Base-by-base conservation (phyloP, 202 grass and related monocot species). In the Schoenoplectus triqueter region DNA sequence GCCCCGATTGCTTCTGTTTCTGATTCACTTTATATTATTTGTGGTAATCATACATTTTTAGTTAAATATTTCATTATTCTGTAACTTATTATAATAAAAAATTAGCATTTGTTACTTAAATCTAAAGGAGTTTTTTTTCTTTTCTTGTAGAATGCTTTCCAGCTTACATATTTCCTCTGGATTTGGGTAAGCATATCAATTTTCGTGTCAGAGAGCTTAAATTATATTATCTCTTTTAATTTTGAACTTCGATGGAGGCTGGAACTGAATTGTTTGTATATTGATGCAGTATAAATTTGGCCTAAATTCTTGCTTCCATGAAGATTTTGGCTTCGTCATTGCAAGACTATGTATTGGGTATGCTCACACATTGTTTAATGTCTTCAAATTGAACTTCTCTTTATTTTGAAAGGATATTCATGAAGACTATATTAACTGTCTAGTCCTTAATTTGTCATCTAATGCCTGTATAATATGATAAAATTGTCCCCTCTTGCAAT, bases 21-120 rank as follows among this genome's bases (percentile, higher is more conserved):
- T 98, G 81, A 95, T 98, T 84, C 93, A 98, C 88, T 98, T 95
- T 8, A 76, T 88, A 70, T 93, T 90, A 71, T 98, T 98, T 49
- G 92, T 95, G 96, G 96, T 97, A 74, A 59, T 86, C 45, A 66
- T 52, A 20, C n/a, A 49, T 50, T 15, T 80, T 46, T 48, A 56
- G 78, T 78, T 42, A 45, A 69, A 55, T 17, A 56, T 68, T 8
- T 20, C 40, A 17, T 77, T 49, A 49, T 10, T 71, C 67, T 44
- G 73, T 3, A 83, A 66, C 69, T 78, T 68, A 80, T 6, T 80
- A 79, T 11, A 39, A 19, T 47, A 60, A 45, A 41, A n/a, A 66
- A 0, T 76, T 78, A 19, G 13, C 7, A 56, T 66, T 42, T 66
- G 6, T 64, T 70, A 31, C 31, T 31, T 31, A 83, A 70, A 64